Percentiles rank a stretch among this genome's conserved stretches.
phyloP scores from a whole-genome alignment of 2,329 filamentous ascomycete genomes.

The Ophiostoma australiae region DNA sequence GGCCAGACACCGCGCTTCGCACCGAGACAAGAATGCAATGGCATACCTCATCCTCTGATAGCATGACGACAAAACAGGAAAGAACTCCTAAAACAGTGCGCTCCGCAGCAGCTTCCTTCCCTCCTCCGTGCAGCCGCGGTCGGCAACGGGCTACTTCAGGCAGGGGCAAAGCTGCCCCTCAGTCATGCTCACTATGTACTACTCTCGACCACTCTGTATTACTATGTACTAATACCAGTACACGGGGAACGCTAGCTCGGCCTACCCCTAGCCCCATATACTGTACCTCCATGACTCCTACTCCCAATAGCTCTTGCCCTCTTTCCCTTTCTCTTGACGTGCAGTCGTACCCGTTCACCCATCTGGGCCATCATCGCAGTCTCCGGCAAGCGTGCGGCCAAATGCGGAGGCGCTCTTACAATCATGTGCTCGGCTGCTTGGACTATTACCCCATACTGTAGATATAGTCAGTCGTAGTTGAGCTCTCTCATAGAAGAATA shows the following conservation, averaged over 20 bases:
- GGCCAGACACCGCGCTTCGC: not conserved
- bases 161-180: constrained; percentile 8
- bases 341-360: constrained; percentile 12
- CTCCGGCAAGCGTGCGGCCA: constrained; percentile 20
- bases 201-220: not conserved
- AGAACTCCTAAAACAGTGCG: not conserved
- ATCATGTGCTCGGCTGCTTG: constrained; percentile 10
- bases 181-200: not conserved
- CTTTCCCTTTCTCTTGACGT: not conserved
- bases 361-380: not conserved
- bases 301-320: not conserved
- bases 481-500: not conserved
- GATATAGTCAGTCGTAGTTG: not conserved
- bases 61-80: not conserved
- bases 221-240: not conserved
- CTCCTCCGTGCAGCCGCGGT: constrained; percentile 28
- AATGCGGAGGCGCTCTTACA: constrained; percentile 21
- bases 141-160: constrained; percentile 19
- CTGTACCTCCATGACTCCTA: not conserved
- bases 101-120: constrained; percentile 22
- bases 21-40: not conserved
- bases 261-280: constrained; percentile 7
- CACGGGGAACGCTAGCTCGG: constrained; percentile 10
- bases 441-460: constrained; percentile 3
- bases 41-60: not conserved